phyloP scores from a whole-genome alignment of 352 stramenopile species.

The Hyaloperonospora brassicae region DNA sequence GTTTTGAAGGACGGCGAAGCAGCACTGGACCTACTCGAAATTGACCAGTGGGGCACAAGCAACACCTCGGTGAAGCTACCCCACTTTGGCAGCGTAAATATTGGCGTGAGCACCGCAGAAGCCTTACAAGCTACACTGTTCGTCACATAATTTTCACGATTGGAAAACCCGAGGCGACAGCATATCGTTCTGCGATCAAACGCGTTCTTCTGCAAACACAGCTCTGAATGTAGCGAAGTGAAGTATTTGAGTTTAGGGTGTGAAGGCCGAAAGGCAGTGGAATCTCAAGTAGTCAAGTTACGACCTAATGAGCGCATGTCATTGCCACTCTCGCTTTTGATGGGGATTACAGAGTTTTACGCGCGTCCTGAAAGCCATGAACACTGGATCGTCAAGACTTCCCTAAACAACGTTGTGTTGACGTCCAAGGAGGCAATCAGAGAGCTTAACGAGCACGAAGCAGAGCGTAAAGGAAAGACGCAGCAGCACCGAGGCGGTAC shows the following conservation, averaged over 20 bases:
- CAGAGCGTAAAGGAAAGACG: conserved; percentile 35
- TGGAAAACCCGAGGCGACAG: conserved; percentile 60
- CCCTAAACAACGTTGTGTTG: conserved; percentile 69
- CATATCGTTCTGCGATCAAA: conserved; percentile 74
- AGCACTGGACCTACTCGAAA: conserved; percentile 40
- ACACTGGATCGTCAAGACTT: conserved; percentile 69
- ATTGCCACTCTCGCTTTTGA: conserved; percentile 56
- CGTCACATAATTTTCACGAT: conserved; percentile 53
- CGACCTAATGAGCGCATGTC: conserved; percentile 56
- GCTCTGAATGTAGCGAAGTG: conserved; percentile 58
- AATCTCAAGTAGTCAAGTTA: conserved; percentile 54
- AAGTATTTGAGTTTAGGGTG: conserved; percentile 62
- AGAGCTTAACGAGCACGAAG: conserved; percentile 51
- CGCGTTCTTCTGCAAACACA: conserved; percentile 76
- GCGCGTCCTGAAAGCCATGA: conserved; percentile 55
- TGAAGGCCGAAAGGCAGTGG: conserved; percentile 35
- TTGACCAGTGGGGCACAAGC: conserved; percentile 53
- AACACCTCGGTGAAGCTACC: conserved; percentile 34
- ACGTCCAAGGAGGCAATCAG: conserved; percentile 46
- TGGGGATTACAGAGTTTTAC: conserved; percentile 82
- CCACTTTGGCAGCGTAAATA: conserved; percentile 53
- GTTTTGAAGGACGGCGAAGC: conserved; percentile 31
- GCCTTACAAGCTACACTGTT: conserved; percentile 41
- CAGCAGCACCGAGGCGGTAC: conserved; percentile 48
- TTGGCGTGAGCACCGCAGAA: conserved; percentile 39